Evolutionary conservation across 192 early-diverging fungal species (phyloP).

Genomic region (Coemansia reversa): DNA sequence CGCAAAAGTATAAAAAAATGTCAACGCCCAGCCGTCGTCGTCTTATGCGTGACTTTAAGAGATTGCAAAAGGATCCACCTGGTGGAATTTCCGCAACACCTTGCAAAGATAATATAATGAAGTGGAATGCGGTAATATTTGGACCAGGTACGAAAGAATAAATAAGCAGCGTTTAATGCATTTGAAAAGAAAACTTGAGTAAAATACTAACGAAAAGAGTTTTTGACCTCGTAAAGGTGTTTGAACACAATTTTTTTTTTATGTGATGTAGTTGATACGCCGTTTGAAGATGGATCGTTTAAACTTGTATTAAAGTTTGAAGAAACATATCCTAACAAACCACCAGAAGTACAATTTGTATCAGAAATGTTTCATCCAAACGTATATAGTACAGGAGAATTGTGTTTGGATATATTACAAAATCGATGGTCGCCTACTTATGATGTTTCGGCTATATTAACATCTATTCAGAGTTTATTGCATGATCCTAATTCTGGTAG

Average conservation of each 20-base stretch:
- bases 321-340: slow-evolving; percentile 97
- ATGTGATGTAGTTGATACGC: slow-evolving; percentile 71
- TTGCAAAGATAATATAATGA: slow-evolving; percentile 93
- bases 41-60: slow-evolving; percentile 97
- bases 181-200: too few species aligned
- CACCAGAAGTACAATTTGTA: slow-evolving; percentile 91
- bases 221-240: too few species aligned
- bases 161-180: too few species aligned
- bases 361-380: slow-evolving; percentile 98
- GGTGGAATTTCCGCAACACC: slow-evolving; percentile 87
- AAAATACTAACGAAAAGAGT: too few species aligned
- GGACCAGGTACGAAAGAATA: slow-evolving; percentile 55
- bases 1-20: slow-evolving; percentile 64
- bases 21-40: slow-evolving; percentile 91
- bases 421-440: slow-evolving; percentile 98
- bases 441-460: slow-evolving; percentile 90
- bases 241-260: too few species aligned
- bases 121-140: slow-evolving; percentile 99
- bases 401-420: slow-evolving; percentile 97
- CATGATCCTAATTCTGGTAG: slow-evolving; percentile 98
- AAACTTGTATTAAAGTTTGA: slow-evolving; percentile 93
- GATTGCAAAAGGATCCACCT: slow-evolving; percentile 91
- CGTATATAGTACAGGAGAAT: slow-evolving; percentile 94
- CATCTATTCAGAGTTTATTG: slow-evolving; percentile 90
- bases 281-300: slow-evolving; percentile 98